phyloP scores from a whole-genome alignment of 495 filamentous ascomycete species.

The Pyrenopolyporus hunteri region DNA sequence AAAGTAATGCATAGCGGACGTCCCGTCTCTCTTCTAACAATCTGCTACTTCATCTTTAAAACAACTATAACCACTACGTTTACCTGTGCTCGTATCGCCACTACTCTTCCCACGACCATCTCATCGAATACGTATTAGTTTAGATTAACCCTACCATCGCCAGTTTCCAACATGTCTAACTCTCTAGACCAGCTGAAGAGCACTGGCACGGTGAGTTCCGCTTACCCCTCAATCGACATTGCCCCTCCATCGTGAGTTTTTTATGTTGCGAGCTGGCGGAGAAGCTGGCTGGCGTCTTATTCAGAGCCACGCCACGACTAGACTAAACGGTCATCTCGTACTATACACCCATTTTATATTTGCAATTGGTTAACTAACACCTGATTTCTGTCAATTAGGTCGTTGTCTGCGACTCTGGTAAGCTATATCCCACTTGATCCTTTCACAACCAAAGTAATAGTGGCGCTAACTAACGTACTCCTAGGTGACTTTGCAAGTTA shows the following conservation, averaged over 20 bases:
- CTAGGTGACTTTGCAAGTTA: slow-evolving; percentile 80
- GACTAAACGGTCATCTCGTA: too few species aligned
- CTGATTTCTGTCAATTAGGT: slow-evolving; percentile 56
- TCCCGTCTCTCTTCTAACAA: slow-evolving; percentile 16
- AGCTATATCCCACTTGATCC: slow-evolving; percentile 43
- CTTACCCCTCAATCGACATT: slow-evolving; percentile 48
- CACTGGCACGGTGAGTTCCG: slow-evolving; percentile 82
- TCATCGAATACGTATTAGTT: neutral
- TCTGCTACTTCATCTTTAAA: neutral
- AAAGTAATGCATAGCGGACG: slow-evolving; percentile 15
- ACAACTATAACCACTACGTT: slow-evolving; percentile 24
- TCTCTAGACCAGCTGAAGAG: slow-evolving; percentile 97
- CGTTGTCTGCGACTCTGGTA: slow-evolving; percentile 96
- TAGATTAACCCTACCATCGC: slow-evolving; percentile 22
- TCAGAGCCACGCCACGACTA: neutral
- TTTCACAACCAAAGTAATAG: slow-evolving; percentile 17
- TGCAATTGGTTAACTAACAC: slow-evolving; percentile 37
- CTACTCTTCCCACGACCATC: neutral
- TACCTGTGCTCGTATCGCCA: neutral
- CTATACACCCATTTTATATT: neutral
- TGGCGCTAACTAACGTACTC: slow-evolving; percentile 34
- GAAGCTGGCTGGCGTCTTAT: neutral
- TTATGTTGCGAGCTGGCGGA: slow-evolving; percentile 12
- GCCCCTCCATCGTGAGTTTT: slow-evolving; percentile 43
- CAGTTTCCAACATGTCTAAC: slow-evolving; percentile 69